These are phyloP conservation scores for Nemania abortiva DNA, from an alignment of 2,329 filamentous ascomycete genomes.

Conservation along the genomic window DNA sequence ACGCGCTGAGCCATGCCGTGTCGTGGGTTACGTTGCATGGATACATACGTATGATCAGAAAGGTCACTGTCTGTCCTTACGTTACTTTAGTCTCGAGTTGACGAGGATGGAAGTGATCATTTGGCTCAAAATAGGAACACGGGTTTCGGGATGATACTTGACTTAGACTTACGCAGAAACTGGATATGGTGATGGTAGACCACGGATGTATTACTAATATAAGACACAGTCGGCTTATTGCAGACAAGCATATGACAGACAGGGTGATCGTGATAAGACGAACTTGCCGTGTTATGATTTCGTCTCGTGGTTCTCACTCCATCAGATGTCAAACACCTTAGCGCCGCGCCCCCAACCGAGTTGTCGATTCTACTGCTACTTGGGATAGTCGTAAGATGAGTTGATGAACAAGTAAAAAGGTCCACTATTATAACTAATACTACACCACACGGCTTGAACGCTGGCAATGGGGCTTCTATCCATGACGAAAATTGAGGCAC, in stretches of 20 bases:
- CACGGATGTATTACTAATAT: background rate
- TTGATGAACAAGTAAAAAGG: background rate
- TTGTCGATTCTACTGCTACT: background rate
- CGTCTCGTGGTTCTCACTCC: background rate
- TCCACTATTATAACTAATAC: background rate
- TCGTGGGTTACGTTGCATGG: background rate
- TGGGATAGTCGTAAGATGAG: background rate
- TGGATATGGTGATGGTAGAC: background rate
- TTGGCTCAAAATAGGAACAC: background rate
- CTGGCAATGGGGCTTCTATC: background rate
- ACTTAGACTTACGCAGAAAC: background rate
- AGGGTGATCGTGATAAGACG: background rate
- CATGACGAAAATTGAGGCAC: background rate
- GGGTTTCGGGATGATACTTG: background rate
- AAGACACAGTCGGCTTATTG: background rate
- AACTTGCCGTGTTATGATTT: slow-evolving; percentile 1
- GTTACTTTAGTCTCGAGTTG: background rate
- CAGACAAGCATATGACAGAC: background rate
- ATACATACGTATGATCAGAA: background rate
- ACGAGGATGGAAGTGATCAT: background rate
- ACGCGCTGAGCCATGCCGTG: no score
- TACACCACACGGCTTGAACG: background rate
- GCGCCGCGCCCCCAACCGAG: slow-evolving; percentile 14
- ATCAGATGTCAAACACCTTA: slow-evolving; percentile 1
- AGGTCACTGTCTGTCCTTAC: background rate